These are phyloP conservation scores for Crassisporium funariophilum DNA, from an alignment of 768 basidiomycete species.

Conservation along the genomic window DNA sequence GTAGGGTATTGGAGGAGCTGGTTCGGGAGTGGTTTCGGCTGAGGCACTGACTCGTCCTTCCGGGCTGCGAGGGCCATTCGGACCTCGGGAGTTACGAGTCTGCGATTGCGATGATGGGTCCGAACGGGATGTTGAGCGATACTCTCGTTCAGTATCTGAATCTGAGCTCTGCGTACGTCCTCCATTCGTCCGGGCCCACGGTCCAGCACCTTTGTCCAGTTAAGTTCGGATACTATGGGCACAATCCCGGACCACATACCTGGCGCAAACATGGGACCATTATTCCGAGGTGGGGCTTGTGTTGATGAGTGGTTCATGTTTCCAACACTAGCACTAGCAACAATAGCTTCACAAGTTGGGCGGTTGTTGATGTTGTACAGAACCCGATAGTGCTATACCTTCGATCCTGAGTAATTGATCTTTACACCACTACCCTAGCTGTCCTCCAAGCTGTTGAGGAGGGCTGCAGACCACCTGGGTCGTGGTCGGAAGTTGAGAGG, in stretches of 20 bases:
- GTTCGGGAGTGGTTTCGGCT: constrained; percentile 46
- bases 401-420: too few relatives aligned
- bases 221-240: constrained; percentile 6
- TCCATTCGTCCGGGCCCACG: constrained; percentile 27
- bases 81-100: constrained; percentile 27
- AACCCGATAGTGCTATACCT: too few relatives aligned
- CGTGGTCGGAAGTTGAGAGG: too few relatives aligned
- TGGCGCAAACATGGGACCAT: constrained; percentile 12
- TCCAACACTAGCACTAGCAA: too few relatives aligned
- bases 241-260: background rate
- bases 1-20: constrained; percentile 71
- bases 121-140: constrained; percentile 49
- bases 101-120: constrained; percentile 47
- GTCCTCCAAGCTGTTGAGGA: too few relatives aligned
- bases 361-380: too few relatives aligned
- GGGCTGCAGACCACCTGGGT: too few relatives aligned
- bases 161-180: constrained; percentile 42
- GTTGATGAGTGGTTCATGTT: constrained; percentile 1
- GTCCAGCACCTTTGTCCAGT: constrained; percentile 29
- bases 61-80: constrained; percentile 30
- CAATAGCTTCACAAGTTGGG: too few relatives aligned
- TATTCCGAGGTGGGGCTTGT: constrained; percentile 9
- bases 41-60: constrained; percentile 45
- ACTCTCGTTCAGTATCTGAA: constrained; percentile 56
- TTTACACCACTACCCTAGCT: too few relatives aligned